These are phyloP conservation scores for Brettanomyces nanus DNA, from an alignment of 805 yeast genomes.

Conservation along the genomic window DNA sequence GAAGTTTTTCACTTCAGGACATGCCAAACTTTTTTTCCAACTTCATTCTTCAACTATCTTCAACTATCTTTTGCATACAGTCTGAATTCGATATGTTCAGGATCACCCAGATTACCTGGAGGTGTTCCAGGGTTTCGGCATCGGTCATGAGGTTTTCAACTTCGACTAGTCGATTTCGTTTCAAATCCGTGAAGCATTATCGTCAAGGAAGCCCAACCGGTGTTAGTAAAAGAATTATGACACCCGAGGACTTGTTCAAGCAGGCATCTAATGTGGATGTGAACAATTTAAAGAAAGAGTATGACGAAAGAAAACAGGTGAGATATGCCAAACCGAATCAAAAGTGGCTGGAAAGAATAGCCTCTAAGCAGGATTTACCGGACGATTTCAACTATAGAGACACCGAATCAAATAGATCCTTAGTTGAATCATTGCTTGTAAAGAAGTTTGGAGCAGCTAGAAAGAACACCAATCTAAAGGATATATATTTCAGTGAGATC, in stretches of 20 bases:
- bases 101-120: no score
- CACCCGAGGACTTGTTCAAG: slow-evolving; percentile 25
- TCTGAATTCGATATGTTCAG: no score
- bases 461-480: slow-evolving; percentile 9
- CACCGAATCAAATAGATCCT: slow-evolving; percentile 10
- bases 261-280: slow-evolving; percentile 22
- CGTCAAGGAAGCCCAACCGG: no score
- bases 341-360: slow-evolving; percentile 19
- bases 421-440: slow-evolving; percentile 8
- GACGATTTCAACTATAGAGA: slow-evolving; percentile 12
- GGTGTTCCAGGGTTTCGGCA: no score
- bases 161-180: no score
- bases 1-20: no score
- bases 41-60: no score
- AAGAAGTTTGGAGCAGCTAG: slow-evolving; percentile 13
- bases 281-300: slow-evolving; percentile 17
- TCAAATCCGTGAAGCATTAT: no score
- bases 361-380: slow-evolving; percentile 9
- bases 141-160: no score
- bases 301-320: slow-evolving; percentile 13
- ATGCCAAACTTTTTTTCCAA: no score
- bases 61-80: no score
- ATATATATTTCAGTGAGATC: slow-evolving; percentile 23
- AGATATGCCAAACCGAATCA: slow-evolving; percentile 25
- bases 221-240: slow-evolving; percentile 15